phyloP scores from a whole-genome alignment of 2,329 filamentous ascomycete species.

The Xylariaceae sp. region DNA sequence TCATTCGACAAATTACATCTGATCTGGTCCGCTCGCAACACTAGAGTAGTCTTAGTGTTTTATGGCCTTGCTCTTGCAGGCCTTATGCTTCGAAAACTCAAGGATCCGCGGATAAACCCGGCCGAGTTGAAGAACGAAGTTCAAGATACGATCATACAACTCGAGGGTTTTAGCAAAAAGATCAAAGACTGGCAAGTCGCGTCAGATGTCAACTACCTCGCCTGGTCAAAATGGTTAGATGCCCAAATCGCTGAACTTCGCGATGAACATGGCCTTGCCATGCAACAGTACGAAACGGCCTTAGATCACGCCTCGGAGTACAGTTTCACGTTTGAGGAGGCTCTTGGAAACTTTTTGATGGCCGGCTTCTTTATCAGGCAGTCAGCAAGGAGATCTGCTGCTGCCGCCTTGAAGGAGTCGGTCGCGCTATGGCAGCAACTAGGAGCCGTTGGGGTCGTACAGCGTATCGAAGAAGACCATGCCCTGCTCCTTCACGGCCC shows the following conservation, averaged over 20 bases:
- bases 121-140: conserved; percentile 48
- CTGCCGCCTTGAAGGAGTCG: conserved; percentile 68
- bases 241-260: conserved; percentile 70
- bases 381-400: conserved; percentile 67
- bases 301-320: conserved; percentile 73
- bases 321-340: conserved; percentile 70
- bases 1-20: conserved; percentile 51
- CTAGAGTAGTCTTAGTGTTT: conserved; percentile 59
- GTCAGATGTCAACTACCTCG: conserved; percentile 71
- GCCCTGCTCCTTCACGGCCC: conserved; percentile 67
- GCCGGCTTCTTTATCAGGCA: conserved; percentile 70
- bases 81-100: conserved; percentile 51
- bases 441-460: conserved; percentile 70
- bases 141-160: conserved; percentile 52
- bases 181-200: conserved; percentile 67
- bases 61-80: conserved; percentile 62
- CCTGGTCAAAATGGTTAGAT: conserved; percentile 69
- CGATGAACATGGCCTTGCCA: conserved; percentile 57
- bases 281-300: conserved; percentile 69
- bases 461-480: conserved; percentile 69
- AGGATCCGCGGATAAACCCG: conserved; percentile 49
- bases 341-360: conserved; percentile 73
- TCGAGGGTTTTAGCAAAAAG: conserved; percentile 59
- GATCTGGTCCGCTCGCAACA: conserved; percentile 64
- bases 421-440: conserved; percentile 69